Percentiles rank a stretch among this genome's conserved stretches.
Evolutionary conservation across 1,284 basidiomycete species (phyloP).

Genomic region (Fereydounia khargensis): DNA sequence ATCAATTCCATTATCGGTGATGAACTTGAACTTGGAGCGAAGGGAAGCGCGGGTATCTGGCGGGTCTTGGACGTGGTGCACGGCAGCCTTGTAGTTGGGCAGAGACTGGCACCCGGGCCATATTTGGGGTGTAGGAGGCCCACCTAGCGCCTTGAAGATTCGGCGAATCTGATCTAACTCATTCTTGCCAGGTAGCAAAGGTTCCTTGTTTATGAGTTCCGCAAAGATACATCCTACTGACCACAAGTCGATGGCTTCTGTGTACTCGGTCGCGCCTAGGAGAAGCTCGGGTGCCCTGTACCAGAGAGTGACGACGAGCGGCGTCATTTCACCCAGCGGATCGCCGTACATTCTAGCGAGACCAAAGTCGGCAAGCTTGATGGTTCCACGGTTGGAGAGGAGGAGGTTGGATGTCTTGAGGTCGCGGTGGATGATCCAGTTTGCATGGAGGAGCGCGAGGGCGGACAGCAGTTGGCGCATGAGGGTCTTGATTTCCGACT

Average conservation of each 20-base stretch:
- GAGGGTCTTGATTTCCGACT: conserved; percentile 96
- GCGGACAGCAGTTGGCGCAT: conserved; percentile 92
- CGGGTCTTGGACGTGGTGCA: background rate
- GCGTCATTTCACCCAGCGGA: conserved; percentile 88
- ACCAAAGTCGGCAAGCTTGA: conserved; percentile 98
- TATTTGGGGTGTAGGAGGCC: conserved; percentile 74
- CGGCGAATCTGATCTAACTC: conserved; percentile 80
- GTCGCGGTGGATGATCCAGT: conserved; percentile 97
- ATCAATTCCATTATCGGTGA: conserved; percentile 70
- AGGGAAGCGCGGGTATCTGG: background rate
- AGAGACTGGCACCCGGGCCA: conserved; percentile 83
- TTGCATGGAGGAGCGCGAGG: conserved; percentile 83
- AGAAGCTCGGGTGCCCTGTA: conserved; percentile 67
- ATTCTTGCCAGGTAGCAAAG: conserved; percentile 90
- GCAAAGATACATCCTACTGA: conserved; percentile 99
- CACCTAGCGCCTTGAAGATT: conserved; percentile 86
- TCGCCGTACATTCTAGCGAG: conserved; percentile 92
- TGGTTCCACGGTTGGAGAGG: conserved; percentile 97
- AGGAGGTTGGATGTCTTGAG: conserved; percentile 95
- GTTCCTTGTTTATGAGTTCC: conserved; percentile 87
- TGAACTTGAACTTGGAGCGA: conserved; percentile 65
- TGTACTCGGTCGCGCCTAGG: conserved; percentile 33
- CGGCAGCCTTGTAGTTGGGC: conserved; percentile 72
- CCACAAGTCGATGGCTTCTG: conserved; percentile 62
- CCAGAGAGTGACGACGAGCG: conserved; percentile 96